These are phyloP conservation scores for Penicillium verhagenii DNA, from an alignment of 495 filamentous ascomycete genomes.

Conservation along the genomic window DNA sequence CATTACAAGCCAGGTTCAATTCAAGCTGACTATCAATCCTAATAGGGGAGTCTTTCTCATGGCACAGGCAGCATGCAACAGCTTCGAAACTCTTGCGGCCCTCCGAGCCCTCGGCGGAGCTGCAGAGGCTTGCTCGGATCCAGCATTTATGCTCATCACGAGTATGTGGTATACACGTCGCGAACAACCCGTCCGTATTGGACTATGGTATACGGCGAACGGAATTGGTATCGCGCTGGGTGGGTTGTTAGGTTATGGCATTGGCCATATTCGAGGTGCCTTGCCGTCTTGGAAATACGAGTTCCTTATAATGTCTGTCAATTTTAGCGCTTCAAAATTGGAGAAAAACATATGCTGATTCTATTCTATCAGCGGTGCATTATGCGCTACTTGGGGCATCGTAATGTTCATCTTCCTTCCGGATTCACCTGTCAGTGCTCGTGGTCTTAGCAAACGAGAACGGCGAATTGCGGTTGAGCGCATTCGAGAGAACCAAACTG, in stretches of 20 bases:
- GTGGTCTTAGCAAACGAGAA: conserved; percentile 39
- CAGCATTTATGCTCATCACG: conserved; percentile 38
- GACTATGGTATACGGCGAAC: conserved; percentile 60
- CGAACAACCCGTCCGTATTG: conserved; percentile 61
- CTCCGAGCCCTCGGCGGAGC: conserved; percentile 41
- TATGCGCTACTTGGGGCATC: conserved; percentile 37
- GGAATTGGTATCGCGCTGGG: conserved; percentile 58
- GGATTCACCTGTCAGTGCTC: conserved; percentile 47
- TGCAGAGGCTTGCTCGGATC: conserved; percentile 38
- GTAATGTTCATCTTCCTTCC: conserved; percentile 46
- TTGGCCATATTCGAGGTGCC: conserved; percentile 52
- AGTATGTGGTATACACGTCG: conserved; percentile 43
- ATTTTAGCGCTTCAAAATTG: no score
- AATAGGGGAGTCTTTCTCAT: conserved; percentile 42
- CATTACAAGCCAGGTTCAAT: no score
- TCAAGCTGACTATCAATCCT: conserved; percentile 12
- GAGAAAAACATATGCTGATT: conserved; percentile 32
- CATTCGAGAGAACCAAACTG: conserved; percentile 53
- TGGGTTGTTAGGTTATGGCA: conserved; percentile 58
- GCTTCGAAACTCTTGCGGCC: conserved; percentile 37
- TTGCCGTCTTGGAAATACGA: conserved; percentile 61
- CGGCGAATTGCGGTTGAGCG: conserved; percentile 50
- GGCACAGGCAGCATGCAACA: conserved; percentile 33
- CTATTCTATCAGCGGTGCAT: conserved; percentile 42
- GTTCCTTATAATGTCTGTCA: conserved; percentile 46